Evolutionary conservation across 148 eudicot species (phyloP).

Genomic region (Tetragonia tetragonoides): DNA sequence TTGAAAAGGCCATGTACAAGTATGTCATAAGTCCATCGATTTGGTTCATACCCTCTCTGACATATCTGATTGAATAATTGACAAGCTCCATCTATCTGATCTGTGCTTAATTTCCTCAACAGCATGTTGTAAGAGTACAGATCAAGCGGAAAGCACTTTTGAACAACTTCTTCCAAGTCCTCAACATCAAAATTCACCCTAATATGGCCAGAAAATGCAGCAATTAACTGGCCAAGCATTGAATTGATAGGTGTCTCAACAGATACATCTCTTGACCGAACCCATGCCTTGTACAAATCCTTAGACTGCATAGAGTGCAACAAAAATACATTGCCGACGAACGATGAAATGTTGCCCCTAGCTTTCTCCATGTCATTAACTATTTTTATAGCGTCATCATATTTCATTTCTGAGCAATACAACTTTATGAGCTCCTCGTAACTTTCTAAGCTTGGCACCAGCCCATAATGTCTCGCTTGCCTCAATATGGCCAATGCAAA

Average conservation of each 20-base stretch:
- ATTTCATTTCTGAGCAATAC: slow-evolving; percentile 35
- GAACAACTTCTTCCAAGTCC: slow-evolving; percentile 50
- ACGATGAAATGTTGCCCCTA: slow-evolving; percentile 60
- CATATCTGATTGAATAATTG: slow-evolving; percentile 41
- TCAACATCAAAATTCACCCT: slow-evolving; percentile 24
- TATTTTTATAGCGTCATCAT: slow-evolving; percentile 37
- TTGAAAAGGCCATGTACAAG: slow-evolving; percentile 49
- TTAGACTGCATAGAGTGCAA: slow-evolving; percentile 42
- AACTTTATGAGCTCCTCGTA: slow-evolving; percentile 67
- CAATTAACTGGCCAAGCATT: slow-evolving; percentile 52
- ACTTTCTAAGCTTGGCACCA: slow-evolving; percentile 44
- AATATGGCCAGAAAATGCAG: slow-evolving; percentile 43
- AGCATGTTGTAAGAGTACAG: slow-evolving; percentile 61
- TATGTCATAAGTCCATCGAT: slow-evolving; percentile 65
- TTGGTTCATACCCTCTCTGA: slow-evolving; percentile 61
- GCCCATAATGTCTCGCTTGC: slow-evolving; percentile 31
- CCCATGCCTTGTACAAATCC: slow-evolving; percentile 54
- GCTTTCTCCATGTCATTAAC: slow-evolving; percentile 48
- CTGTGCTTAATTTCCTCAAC: slow-evolving; percentile 48
- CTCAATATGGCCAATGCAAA: slow-evolving; percentile 40
- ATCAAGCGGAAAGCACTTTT: slow-evolving; percentile 56
- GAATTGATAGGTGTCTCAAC: slow-evolving; percentile 33
- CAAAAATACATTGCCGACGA: slow-evolving; percentile 62
- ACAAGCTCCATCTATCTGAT: slow-evolving; percentile 49
- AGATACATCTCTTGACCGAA: slow-evolving; percentile 36